A percentile compares a stretch with the other conserved stretches of the same genome.
Evolutionary conservation across 805 yeast species (phyloP).

Genomic region (Pichia thaimueangensis): DNA sequence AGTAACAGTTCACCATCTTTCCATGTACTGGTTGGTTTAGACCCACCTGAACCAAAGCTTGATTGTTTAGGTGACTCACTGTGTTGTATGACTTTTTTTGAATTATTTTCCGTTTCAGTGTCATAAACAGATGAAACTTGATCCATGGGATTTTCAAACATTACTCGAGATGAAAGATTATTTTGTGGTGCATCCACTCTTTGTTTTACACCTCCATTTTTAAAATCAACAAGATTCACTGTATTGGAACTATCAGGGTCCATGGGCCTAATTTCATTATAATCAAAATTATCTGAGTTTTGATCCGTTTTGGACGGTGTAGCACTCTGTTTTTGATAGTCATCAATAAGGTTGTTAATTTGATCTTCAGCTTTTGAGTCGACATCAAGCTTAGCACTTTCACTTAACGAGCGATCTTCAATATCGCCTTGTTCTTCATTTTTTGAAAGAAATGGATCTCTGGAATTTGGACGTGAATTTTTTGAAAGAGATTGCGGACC

Average conservation of each 20-base stretch:
- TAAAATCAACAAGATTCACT: background rate
- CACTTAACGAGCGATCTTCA: background rate
- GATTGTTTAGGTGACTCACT: background rate
- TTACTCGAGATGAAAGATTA: background rate
- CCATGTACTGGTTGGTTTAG: slow-evolving; percentile 16
- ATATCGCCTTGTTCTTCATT: background rate
- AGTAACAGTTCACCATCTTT: slow-evolving; percentile 20
- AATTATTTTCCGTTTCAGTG: background rate
- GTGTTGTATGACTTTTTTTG: background rate
- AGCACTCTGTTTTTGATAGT: background rate
- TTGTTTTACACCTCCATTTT: background rate
- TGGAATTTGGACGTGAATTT: background rate
- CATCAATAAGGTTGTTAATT: background rate
- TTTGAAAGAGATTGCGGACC: background rate
- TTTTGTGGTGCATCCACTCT: background rate
- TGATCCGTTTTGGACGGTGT: background rate
- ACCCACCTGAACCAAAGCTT: background rate
- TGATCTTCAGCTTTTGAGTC: background rate
- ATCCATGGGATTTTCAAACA: background rate
- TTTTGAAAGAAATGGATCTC: background rate
- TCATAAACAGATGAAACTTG: background rate
- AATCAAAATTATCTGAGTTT: too few relatives aligned
- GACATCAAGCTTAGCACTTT: background rate
- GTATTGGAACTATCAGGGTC: background rate
- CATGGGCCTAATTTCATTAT: too few relatives aligned